Base-by-base conservation (phyloP, 140 eudicot species). In the Flaveria floridana region DNA sequence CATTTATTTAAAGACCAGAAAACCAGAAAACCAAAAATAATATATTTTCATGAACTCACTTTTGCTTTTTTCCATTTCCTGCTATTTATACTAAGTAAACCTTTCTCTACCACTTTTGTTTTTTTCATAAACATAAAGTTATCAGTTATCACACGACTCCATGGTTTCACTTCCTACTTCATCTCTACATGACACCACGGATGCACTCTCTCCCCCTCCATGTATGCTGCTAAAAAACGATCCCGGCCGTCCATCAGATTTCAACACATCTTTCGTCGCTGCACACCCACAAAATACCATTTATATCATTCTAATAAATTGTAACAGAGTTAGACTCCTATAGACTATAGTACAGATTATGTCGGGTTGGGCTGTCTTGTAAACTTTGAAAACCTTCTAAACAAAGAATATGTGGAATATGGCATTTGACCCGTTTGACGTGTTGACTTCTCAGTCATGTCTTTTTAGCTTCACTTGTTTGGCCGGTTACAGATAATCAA, bases 181-280 rank as follows among this genome's bases (percentile, higher is more conserved):
- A 57, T 61, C 70, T 68, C 65, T 71, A 78, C 82, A 63, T n/a
- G 50, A 50, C 78, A 71, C 48, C 50, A 56, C 14, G 14, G 39
- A 46, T 52, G 67, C 80, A 39, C 41, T 56, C 21, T 68, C 65
- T 13, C 68, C 67, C 59, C 62, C 74, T 65, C 63, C 62, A 52
- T 52, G 18, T 48, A 4, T 39, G 77, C 44, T 64, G 47, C 30
- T 51, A 47, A 75, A 75, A 34, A 64, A 26, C 79, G 50, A 28
- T 30, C 58, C 65, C 14, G 7, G 46, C 7, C 52, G n/a, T 39
- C 78, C 78, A 11, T 70, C 65, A 30, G 52, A 53, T 8, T n/a
- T 64, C 74, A 79, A 53, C 83, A 79, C 0, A 72, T 72, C 62
- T 78, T 65, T 57, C 79, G 79, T 57, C 79, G 69, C 83, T 79